These are phyloP conservation scores for Trichoderma guizhouense DNA, from an alignment of 2,329 filamentous ascomycete genomes.

Conservation along the genomic window DNA sequence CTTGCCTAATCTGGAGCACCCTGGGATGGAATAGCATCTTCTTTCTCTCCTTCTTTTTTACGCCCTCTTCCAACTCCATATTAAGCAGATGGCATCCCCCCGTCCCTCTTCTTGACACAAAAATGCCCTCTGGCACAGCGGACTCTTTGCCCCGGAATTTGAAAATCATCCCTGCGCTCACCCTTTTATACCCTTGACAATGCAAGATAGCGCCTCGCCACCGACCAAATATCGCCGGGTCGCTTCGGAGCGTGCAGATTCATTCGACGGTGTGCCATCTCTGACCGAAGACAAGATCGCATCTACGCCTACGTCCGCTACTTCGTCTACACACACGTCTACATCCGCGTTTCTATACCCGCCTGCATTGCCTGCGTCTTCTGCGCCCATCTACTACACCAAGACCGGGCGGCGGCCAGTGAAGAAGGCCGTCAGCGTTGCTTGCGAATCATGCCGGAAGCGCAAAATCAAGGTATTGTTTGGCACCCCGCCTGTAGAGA, in stretches of 20 bases:
- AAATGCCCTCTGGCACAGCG: background rate
- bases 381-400: background rate
- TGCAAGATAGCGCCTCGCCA: background rate
- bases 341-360: background rate
- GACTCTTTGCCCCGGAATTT: background rate
- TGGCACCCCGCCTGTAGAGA: background rate
- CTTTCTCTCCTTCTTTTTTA: background rate
- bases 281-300: background rate
- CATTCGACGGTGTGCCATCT: background rate
- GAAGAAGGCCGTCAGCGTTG: conserved; percentile 1
- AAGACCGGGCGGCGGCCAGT: background rate
- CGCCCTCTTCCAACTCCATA: background rate
- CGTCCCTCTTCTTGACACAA: background rate
- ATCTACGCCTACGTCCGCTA: background rate
- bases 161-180: background rate
- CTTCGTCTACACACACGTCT: background rate
- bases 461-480: conserved; percentile 9
- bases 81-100: background rate
- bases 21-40: background rate
- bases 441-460: conserved; percentile 12
- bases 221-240: background rate
- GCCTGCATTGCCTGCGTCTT: background rate
- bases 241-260: background rate
- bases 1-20: background rate
- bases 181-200: background rate